A percentile compares a stretch with the other conserved stretches of the same genome.
phyloP scores from a whole-genome alignment of 306 rosid genomes.

The Prunus kanzakura region DNA sequence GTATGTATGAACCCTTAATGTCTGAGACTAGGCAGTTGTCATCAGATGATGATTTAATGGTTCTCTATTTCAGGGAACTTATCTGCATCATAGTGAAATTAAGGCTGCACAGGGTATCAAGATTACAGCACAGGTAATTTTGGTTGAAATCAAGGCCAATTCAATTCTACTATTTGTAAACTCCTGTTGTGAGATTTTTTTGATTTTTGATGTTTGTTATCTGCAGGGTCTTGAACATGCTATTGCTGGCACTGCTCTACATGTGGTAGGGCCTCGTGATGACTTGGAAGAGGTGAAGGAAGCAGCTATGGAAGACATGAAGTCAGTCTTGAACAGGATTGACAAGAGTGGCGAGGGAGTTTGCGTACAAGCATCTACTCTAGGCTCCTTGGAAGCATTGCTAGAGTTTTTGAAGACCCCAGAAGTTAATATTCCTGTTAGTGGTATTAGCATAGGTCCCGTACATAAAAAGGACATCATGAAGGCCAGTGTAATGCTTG shows the following conservation, averaged over 20 bases:
- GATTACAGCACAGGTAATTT: slow-evolving; percentile 86
- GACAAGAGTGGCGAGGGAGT: slow-evolving; percentile 94
- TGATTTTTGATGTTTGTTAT: background rate
- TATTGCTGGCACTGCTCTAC: slow-evolving; percentile 83
- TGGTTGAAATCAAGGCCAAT: slow-evolving; percentile 16
- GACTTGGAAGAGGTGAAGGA: slow-evolving; percentile 76
- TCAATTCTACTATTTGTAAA: background rate
- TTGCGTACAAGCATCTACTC: slow-evolving; percentile 96
- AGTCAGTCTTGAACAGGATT: slow-evolving; percentile 79
- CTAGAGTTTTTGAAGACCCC: slow-evolving; percentile 89
- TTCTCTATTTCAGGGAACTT: slow-evolving; percentile 74
- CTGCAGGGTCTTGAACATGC: slow-evolving; percentile 95
- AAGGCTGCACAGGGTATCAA: slow-evolving; percentile 99
- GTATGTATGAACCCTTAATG: too few species aligned
- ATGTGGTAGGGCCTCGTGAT: slow-evolving; percentile 82
- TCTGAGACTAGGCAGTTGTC: background rate
- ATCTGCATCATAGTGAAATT: slow-evolving; percentile 85
- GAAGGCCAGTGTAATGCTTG: slow-evolving; percentile 98
- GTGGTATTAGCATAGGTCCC: slow-evolving; percentile 92
- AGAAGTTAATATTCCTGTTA: slow-evolving; percentile 87
- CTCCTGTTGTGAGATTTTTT: background rate
- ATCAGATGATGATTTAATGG: slow-evolving; percentile 7
- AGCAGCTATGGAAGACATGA: slow-evolving; percentile 79
- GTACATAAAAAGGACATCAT: slow-evolving; percentile 94
- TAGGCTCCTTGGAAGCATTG: slow-evolving; percentile 95